These are phyloP conservation scores for Penicillium brasilianum DNA, from an alignment of 2,329 filamentous ascomycete genomes.

Conservation along the genomic window DNA sequence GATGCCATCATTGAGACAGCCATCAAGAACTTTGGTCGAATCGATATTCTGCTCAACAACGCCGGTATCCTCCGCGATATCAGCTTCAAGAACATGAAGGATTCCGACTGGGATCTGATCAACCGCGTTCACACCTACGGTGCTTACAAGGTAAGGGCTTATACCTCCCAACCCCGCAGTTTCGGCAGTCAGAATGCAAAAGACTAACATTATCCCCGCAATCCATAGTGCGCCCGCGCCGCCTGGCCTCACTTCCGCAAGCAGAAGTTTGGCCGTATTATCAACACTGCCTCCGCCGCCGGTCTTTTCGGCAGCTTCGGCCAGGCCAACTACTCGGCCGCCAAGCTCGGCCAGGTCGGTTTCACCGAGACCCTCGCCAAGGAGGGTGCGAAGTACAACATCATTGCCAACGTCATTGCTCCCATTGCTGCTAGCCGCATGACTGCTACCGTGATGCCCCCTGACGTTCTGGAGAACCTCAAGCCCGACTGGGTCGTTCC, in stretches of 20 bases:
- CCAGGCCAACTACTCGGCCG: slow-evolving; percentile 95
- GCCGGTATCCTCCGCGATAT: slow-evolving; percentile 93
- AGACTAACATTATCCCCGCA: slow-evolving; percentile 23
- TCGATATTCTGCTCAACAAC: slow-evolving; percentile 97
- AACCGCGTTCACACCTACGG: slow-evolving; percentile 91
- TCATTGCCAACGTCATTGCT: slow-evolving; percentile 90
- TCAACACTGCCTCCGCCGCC: slow-evolving; percentile 96
- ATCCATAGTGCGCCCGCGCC: slow-evolving; percentile 73
- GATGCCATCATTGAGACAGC: slow-evolving; percentile 83
- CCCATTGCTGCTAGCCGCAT: slow-evolving; percentile 94
- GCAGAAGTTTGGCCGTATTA: slow-evolving; percentile 96
- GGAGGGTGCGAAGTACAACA: slow-evolving; percentile 98
- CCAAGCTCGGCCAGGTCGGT: slow-evolving; percentile 92
- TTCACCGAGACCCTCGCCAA: slow-evolving; percentile 98
- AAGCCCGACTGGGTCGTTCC: slow-evolving; percentile 96
- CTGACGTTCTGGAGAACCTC: slow-evolving; percentile 82
- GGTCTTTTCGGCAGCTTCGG: slow-evolving; percentile 96
- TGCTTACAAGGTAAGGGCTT: slow-evolving; percentile 73
- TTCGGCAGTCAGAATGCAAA: not conserved
- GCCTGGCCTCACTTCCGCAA: slow-evolving; percentile 98
- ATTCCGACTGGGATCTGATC: slow-evolving; percentile 95
- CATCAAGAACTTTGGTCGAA: slow-evolving; percentile 62
- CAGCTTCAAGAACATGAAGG: slow-evolving; percentile 98
- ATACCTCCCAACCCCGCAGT: not conserved
- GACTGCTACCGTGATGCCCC: slow-evolving; percentile 94